These are phyloP conservation scores for Aspergillus avenaceus DNA, from an alignment of 495 filamentous ascomycete genomes.

Conservation along the genomic window DNA sequence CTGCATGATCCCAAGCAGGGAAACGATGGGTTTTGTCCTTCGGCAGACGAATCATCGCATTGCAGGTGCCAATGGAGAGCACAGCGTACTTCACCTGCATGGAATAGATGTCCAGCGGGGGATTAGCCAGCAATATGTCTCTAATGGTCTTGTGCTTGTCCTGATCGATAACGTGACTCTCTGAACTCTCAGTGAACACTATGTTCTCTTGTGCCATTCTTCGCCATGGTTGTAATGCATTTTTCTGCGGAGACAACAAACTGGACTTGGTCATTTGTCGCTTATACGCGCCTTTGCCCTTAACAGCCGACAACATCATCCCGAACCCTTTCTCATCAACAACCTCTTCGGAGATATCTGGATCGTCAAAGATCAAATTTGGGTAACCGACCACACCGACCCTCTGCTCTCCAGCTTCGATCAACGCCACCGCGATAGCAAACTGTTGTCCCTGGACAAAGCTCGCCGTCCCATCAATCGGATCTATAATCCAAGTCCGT, in stretches of 20 bases:
- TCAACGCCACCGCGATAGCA: conserved; percentile 48
- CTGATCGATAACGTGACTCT: background rate
- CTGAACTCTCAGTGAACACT: conserved; percentile 3
- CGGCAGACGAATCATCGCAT: conserved; percentile 52
- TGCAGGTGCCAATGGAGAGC: conserved; percentile 44
- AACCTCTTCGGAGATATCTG: conserved; percentile 19
- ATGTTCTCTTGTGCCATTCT: background rate
- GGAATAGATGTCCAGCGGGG: conserved; percentile 42
- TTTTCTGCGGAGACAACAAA: background rate
- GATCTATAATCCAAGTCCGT: conserved; percentile 55
- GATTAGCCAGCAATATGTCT: background rate
- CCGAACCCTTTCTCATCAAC: conserved; percentile 37
- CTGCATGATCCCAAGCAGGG: conserved; percentile 59
- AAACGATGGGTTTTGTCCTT: conserved; percentile 29
- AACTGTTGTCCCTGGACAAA: conserved; percentile 52
- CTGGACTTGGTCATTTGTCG: conserved; percentile 24
- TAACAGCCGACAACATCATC: conserved; percentile 45
- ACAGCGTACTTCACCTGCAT: conserved; percentile 53
- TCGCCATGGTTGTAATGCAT: background rate
- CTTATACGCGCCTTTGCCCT: conserved; percentile 44
- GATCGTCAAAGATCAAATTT: conserved; percentile 26
- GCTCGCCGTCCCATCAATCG: conserved; percentile 57
- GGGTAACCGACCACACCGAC: conserved; percentile 44
- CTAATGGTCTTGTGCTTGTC: background rate
- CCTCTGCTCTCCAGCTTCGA: conserved; percentile 32